Conservation (phyloP, 164 flowering plant species). For the Euptelea pleiosperma region DNA sequence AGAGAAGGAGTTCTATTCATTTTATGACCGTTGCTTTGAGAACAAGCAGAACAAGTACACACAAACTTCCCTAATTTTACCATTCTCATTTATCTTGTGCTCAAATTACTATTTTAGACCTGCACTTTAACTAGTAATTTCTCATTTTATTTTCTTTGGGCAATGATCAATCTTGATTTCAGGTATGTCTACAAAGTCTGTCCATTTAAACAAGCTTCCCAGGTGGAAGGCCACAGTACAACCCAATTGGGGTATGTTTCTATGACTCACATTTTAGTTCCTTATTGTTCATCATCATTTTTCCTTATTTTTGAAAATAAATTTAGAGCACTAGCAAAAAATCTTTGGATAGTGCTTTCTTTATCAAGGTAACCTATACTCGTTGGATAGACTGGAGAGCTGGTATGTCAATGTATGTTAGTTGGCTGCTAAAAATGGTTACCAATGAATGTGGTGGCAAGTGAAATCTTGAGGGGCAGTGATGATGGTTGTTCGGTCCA, state of each 20-base stretch:
- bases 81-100: conserved; percentile 1
- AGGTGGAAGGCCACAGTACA: conserved; percentile 73
- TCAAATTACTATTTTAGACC: conserved; percentile 1
- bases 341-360: no score
- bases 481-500: no score
- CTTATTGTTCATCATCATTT: neutral
- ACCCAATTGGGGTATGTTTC: conserved; percentile 76
- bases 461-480: no score
- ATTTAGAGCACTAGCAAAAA: no score
- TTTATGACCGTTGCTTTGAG: conserved; percentile 84
- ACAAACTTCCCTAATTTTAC: conserved; percentile 7
- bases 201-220: conserved; percentile 91
- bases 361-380: no score
- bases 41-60: conserved; percentile 85
- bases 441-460: no score
- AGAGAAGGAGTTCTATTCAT: conserved; percentile 88
- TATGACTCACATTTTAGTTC: neutral
- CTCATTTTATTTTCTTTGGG: neutral
- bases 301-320: no score
- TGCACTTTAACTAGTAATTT: neutral
- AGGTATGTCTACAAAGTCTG: conserved; percentile 97
- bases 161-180: conserved; percentile 14
- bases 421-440: no score
- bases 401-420: no score
- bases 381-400: no score